Percentiles rank a stretch among this genome's conserved stretches.
phyloP scores from a whole-genome alignment of 306 rosid genomes.

The Ammopiptanthus mongolicus region DNA sequence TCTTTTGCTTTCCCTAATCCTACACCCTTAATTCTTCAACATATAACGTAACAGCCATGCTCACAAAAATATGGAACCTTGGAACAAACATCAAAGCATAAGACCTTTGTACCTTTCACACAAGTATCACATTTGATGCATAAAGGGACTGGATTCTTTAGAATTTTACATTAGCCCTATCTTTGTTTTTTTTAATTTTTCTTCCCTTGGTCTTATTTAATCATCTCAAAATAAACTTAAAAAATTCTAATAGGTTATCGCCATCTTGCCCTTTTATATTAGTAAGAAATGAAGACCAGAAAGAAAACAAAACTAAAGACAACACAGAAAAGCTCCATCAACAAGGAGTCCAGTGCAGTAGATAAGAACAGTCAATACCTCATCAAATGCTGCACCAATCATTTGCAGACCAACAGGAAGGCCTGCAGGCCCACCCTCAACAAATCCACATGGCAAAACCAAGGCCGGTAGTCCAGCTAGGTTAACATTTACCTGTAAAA shows the following conservation, averaged over 20 bases:
- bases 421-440: conserved; percentile 66
- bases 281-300: neutral
- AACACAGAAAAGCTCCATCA: neutral
- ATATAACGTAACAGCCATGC: neutral
- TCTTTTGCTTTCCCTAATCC: too few relatives aligned
- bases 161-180: neutral
- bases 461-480: conserved; percentile 96
- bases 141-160: neutral
- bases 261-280: neutral
- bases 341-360: conserved; percentile 4
- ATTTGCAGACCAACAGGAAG: conserved; percentile 97
- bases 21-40: neutral
- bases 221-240: neutral
- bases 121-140: neutral
- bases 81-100: neutral
- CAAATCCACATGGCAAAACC: conserved; percentile 96
- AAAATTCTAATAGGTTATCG: neutral
- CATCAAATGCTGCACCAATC: conserved; percentile 86
- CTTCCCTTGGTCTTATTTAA: neutral
- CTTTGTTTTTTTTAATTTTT: neutral
- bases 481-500: conserved; percentile 82
- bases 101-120: neutral
- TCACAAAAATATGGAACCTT: neutral
- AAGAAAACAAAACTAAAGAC: neutral
- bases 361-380: conserved; percentile 47